phyloP scores from a whole-genome alignment of 2,329 filamentous ascomycete genomes.

The Cytospora piceicola region DNA sequence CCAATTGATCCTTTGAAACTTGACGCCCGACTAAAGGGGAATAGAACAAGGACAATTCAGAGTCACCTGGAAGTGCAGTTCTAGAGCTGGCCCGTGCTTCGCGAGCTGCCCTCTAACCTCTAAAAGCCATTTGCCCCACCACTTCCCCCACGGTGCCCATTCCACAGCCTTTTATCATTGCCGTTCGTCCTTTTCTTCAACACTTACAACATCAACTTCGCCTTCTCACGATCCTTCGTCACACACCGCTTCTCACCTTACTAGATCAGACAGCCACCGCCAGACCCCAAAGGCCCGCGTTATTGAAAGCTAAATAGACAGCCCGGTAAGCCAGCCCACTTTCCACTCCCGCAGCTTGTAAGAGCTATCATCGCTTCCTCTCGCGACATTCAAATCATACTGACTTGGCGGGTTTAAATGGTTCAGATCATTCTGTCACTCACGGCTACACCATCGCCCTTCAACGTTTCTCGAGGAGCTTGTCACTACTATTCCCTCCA shows the following conservation, averaged over 20 bases:
- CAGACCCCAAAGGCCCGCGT: not conserved
- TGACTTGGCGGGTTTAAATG: not conserved
- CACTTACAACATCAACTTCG: constrained; percentile 19
- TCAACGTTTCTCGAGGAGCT: not conserved
- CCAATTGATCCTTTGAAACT: not conserved
- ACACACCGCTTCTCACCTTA: not conserved
- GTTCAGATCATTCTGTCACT: not conserved
- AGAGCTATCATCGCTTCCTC: not conserved
- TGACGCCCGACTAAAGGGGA: not conserved
- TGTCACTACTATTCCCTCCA: not conserved
- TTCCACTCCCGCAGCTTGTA: not conserved
- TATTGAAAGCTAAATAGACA: not conserved
- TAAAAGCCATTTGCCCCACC: constrained; percentile 28
- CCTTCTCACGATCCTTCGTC: constrained; percentile 1
- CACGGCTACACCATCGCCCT: not conserved
- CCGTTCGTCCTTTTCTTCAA: not conserved
- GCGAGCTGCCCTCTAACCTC: constrained; percentile 6
- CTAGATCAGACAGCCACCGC: not conserved
- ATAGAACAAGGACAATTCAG: not conserved
- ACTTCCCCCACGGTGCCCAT: constrained; percentile 22
- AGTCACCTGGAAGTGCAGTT: not conserved
- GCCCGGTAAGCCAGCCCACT: not conserved
- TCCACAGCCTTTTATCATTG: constrained; percentile 21
- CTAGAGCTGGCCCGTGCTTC: constrained; percentile 17
- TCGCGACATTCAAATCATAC: not conserved